phyloP scores from a whole-genome alignment of 495 filamentous ascomycete genomes.

The Copromyces sp. region DNA sequence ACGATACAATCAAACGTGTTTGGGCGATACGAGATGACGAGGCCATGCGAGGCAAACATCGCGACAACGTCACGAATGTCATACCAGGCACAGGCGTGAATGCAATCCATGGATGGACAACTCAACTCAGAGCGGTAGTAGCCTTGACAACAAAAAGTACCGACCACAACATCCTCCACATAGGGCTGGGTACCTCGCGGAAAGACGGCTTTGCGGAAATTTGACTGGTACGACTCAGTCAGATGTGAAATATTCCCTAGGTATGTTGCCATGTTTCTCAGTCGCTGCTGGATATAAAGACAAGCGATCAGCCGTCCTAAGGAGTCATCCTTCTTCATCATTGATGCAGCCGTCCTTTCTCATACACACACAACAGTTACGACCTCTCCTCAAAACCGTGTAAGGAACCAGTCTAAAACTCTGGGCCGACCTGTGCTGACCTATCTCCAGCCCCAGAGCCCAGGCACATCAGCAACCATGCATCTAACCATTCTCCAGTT shows the following conservation, averaged over 20 bases:
- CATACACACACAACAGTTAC: not conserved
- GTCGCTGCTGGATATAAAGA: not conserved
- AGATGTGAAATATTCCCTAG: not conserved
- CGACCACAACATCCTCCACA: not conserved
- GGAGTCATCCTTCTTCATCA: not conserved
- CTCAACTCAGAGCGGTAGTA: not conserved
- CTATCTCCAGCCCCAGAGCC: not conserved
- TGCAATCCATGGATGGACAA: not conserved
- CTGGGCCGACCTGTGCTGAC: not conserved
- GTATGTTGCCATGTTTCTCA: too few species aligned
- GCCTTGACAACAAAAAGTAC: not conserved
- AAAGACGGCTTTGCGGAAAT: not conserved
- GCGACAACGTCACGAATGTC: not conserved
- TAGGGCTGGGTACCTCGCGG: not conserved
- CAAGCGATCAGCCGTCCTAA: not conserved
- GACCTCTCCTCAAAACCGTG: not conserved
- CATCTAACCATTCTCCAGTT: not conserved
- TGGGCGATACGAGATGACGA: not conserved
- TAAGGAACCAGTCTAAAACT: not conserved
- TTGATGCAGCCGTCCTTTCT: not conserved
- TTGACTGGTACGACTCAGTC: not conserved
- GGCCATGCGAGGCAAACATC: not conserved
- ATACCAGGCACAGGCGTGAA: not conserved
- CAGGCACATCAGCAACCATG: not conserved
- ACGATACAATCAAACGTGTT: not conserved